A percentile compares a stretch with the other conserved stretches of the same genome.
phyloP scores from a whole-genome alignment of 2,329 filamentous ascomycete genomes.

The Fusarium tanahbumbuense region DNA sequence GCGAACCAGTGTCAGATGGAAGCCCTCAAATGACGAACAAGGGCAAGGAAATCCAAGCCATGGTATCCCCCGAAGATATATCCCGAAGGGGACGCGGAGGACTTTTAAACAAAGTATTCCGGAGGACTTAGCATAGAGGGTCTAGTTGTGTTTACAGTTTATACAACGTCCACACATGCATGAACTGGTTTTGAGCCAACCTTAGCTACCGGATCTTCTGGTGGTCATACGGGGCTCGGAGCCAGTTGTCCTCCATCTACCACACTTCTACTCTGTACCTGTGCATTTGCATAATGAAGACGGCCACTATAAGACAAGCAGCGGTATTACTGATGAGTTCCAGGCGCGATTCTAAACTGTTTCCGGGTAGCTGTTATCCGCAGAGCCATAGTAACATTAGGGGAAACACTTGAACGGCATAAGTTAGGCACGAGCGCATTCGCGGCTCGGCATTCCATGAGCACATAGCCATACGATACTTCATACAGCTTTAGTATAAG shows the following conservation, averaged over 20 bases:
- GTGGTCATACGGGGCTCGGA: not conserved
- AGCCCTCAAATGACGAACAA: slow-evolving; percentile 34
- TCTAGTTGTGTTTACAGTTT: slow-evolving; percentile 9
- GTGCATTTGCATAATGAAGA: not conserved
- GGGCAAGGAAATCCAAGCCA: slow-evolving; percentile 37
- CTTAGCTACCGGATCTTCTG: not conserved
- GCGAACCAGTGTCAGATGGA: slow-evolving; percentile 38
- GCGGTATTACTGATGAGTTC: not conserved
- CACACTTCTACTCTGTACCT: not conserved
- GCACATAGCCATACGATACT: not conserved
- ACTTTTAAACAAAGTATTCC: slow-evolving; percentile 53
- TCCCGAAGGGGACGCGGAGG: slow-evolving; percentile 47
- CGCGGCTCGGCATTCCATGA: not conserved
- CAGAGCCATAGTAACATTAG: no score
- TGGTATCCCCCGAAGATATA: slow-evolving; percentile 33
- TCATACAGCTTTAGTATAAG: not conserved
- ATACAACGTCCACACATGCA: slow-evolving; percentile 5
- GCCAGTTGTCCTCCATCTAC: not conserved
- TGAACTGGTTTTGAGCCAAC: not conserved
- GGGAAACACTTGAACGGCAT: not conserved
- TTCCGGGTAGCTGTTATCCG: no score
- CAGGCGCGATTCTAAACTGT: not conserved
- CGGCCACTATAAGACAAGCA: not conserved
- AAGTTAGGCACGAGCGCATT: not conserved
- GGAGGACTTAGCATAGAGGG: slow-evolving; percentile 39